Percentiles rank a stretch among this genome's conserved stretches.
phyloP scores from a whole-genome alignment of 2,329 filamentous ascomycete species.

The Orbilia javanica region DNA sequence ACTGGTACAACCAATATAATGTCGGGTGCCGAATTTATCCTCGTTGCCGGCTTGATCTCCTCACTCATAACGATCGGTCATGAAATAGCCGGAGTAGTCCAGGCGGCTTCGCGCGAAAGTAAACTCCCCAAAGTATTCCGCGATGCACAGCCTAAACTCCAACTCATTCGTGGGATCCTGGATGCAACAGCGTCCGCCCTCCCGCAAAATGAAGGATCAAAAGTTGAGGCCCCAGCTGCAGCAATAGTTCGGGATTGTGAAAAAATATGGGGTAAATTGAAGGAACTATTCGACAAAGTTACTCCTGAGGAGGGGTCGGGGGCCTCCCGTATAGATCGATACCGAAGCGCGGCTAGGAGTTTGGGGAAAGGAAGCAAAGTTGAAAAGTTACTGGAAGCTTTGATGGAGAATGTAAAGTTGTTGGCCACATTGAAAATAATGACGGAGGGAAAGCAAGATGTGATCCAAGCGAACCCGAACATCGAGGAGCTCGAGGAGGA shows the following conservation, averaged over 20 bases:
- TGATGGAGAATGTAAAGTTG: slow-evolving; percentile 21
- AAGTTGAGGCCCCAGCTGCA: not conserved
- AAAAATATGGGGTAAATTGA: slow-evolving; percentile 8
- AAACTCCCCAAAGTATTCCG: slow-evolving; percentile 29
- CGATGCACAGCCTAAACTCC: slow-evolving; percentile 27
- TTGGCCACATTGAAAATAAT: slow-evolving; percentile 25
- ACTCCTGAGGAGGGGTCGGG: not conserved
- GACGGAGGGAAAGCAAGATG: not conserved
- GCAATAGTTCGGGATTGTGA: not conserved
- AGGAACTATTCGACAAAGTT: slow-evolving; percentile 21
- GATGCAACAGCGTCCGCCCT: not conserved
- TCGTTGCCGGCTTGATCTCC: not conserved
- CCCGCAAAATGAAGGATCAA: not conserved
- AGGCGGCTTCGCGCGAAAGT: not conserved
- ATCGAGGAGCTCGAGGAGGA: not conserved
- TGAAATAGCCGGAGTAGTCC: not conserved
- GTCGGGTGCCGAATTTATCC: slow-evolving; percentile 24
- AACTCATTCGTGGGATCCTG: slow-evolving; percentile 7
- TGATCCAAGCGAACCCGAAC: not conserved
- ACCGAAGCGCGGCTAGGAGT: slow-evolving; percentile 24
- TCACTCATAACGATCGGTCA: slow-evolving; percentile 1
- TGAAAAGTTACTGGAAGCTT: slow-evolving; percentile 18
- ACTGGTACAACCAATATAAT: no score
- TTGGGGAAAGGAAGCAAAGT: slow-evolving; percentile 33
- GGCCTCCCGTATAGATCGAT: not conserved